phyloP scores from a whole-genome alignment of 2,329 filamentous ascomycete species.

The Ramularia collo-cygni region DNA sequence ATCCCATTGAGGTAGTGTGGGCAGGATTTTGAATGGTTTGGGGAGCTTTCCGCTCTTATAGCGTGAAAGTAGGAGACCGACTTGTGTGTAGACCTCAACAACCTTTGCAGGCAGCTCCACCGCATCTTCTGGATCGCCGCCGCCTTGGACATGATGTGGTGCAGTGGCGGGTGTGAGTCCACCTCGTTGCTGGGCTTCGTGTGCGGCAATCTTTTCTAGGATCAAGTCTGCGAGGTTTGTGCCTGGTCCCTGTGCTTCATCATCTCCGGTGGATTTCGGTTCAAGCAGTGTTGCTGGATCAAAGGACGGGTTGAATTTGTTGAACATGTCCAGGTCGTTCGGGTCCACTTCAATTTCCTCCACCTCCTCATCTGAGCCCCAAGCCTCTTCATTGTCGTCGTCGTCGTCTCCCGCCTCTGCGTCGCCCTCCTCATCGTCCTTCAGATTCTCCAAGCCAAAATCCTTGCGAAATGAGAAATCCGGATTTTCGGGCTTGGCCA shows the following conservation, averaged over 20 bases:
- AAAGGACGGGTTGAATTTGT: constrained; percentile 74
- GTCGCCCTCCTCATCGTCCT: constrained; percentile 46
- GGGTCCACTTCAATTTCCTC: constrained; percentile 73
- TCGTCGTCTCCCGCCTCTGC: constrained; percentile 46
- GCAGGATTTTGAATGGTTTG: constrained; percentile 95
- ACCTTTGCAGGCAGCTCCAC: constrained; percentile 86
- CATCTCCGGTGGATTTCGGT: constrained; percentile 47
- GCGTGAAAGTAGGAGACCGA: constrained; percentile 79
- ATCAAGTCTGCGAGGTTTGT: constrained; percentile 91
- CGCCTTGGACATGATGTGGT: constrained; percentile 49
- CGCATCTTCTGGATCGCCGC: constrained; percentile 65
- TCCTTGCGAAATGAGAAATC: constrained; percentile 77
- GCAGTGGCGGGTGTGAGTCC: constrained; percentile 33
- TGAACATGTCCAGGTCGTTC: constrained; percentile 81
- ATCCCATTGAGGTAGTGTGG: constrained; percentile 86
- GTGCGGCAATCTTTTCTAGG: constrained; percentile 84
- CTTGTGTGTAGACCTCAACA: constrained; percentile 88
- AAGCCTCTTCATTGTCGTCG: constrained; percentile 52
- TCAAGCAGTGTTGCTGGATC: constrained; percentile 65
- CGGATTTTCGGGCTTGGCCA: constrained; percentile 45
- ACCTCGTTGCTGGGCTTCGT: constrained; percentile 62
- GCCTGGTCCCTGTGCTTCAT: constrained; percentile 33
- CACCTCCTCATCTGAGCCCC: constrained; percentile 64
- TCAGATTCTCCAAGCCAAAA: constrained; percentile 45
- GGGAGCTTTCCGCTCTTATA: constrained; percentile 96